Evolutionary conservation across 2,329 filamentous ascomycete genomes (phyloP).

Genomic region (Epichloe festucae): DNA sequence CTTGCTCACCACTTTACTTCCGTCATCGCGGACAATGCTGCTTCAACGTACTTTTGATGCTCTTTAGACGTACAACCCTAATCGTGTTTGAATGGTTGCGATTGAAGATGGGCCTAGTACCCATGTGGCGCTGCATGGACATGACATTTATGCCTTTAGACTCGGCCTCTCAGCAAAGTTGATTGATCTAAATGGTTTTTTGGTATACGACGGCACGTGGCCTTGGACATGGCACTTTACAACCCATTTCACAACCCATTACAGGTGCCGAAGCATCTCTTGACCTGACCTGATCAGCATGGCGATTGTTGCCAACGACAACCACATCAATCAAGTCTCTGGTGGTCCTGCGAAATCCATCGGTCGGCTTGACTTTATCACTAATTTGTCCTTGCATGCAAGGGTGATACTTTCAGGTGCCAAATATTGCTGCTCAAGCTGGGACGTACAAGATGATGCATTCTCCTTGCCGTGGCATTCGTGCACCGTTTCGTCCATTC

Average conservation of each 20-base stretch:
- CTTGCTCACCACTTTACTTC: background rate
- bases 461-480: background rate
- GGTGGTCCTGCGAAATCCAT: no score
- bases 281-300: background rate
- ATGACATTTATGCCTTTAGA: background rate
- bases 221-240: background rate
- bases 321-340: background rate
- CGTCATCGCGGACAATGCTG: background rate
- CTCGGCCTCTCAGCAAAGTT: background rate
- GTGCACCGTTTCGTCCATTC: background rate
- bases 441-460: background rate
- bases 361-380: background rate
- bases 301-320: background rate
- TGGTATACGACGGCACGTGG: background rate
- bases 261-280: background rate
- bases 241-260: background rate
- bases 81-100: background rate
- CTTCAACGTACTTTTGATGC: background rate
- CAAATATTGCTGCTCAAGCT: background rate
- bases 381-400: background rate
- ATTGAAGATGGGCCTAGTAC: background rate
- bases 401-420: background rate
- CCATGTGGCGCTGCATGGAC: background rate
- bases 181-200: background rate
- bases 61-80: background rate